These are phyloP conservation scores for Aquilaria sinensis DNA, from an alignment of 345 rosid genomes.

Conservation along the genomic window DNA sequence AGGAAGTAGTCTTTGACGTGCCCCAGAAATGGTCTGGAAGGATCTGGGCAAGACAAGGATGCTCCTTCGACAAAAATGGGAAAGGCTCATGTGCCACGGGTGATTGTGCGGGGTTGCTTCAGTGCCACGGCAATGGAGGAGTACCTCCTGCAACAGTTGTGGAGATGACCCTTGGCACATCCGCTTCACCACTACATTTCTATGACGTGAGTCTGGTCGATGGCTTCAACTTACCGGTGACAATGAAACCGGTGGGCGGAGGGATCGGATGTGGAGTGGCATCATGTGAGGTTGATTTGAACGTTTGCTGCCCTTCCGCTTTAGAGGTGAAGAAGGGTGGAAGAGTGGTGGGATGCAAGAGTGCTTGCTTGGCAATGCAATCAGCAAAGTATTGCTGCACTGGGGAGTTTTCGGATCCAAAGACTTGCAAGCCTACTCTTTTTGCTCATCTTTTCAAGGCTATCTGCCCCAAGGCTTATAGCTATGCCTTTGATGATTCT, in stretches of 20 bases:
- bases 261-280: slow-evolving; percentile 89
- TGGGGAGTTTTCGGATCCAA: slow-evolving; percentile 57
- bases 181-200: slow-evolving; percentile 70
- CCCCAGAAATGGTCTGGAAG: slow-evolving; percentile 84
- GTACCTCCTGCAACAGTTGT: slow-evolving; percentile 77
- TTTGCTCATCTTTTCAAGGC: slow-evolving; percentile 86
- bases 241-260: slow-evolving; percentile 84
- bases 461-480: slow-evolving; percentile 82
- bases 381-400: slow-evolving; percentile 92
- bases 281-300: slow-evolving; percentile 75
- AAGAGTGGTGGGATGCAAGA: slow-evolving; percentile 77
- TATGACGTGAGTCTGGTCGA: slow-evolving; percentile 95
- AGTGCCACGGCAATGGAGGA: slow-evolving; percentile 63
- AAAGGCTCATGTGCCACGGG: slow-evolving; percentile 71
- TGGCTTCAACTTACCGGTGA: slow-evolving; percentile 82
- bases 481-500: slow-evolving; percentile 92
- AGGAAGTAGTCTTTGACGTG: slow-evolving; percentile 59
- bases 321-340: slow-evolving; percentile 63
- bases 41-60: slow-evolving; percentile 85
- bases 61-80: slow-evolving; percentile 48
- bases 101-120: slow-evolving; percentile 55
- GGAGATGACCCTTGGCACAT: slow-evolving; percentile 81
- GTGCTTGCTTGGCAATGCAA: slow-evolving; percentile 94
- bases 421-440: slow-evolving; percentile 76
- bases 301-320: slow-evolving; percentile 80